Evolutionary conservation across 305 asterid genomes (phyloP).

Genomic region (Galium porrigens): DNA sequence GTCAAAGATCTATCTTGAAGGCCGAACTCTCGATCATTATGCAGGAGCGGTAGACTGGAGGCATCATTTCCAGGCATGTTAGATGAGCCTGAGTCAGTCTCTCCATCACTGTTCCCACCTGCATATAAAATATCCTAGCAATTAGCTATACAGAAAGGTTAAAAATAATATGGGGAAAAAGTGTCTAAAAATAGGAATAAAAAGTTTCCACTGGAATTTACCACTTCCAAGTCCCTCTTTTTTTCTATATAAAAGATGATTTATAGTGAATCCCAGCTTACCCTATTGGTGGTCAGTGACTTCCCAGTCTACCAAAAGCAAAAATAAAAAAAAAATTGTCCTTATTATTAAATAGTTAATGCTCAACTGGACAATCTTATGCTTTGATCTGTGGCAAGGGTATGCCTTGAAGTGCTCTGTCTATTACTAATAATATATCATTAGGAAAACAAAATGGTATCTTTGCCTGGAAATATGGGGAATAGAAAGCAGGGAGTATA

Average conservation of each 20-base stretch:
- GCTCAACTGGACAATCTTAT: neutral
- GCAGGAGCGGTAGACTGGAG: slow-evolving; percentile 30
- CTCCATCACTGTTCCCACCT: slow-evolving; percentile 23
- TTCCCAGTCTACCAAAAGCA: neutral
- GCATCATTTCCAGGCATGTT: slow-evolving; percentile 28
- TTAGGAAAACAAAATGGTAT: neutral
- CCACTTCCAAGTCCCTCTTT: neutral
- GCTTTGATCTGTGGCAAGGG: neutral
- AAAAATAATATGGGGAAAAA: neutral
- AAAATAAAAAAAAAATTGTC: no score
- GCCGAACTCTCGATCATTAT: slow-evolving; percentile 33
- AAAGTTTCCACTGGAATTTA: neutral
- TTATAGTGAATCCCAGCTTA: no score
- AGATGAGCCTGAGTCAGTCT: slow-evolving; percentile 23
- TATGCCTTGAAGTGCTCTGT: neutral
- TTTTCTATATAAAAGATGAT: neutral
- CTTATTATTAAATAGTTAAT: neutral
- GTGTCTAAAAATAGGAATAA: neutral
- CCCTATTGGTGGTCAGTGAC: neutral
- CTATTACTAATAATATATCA: neutral
- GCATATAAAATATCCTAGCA: slow-evolving; percentile 17
- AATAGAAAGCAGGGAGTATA: no score
- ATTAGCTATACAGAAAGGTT: neutral
- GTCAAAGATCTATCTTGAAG: slow-evolving; percentile 38
- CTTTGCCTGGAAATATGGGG: no score